Evolutionary conservation across 2,329 filamentous ascomycete species (phyloP).

Genomic region (Stagonosporopsis cucurbitacearum): DNA sequence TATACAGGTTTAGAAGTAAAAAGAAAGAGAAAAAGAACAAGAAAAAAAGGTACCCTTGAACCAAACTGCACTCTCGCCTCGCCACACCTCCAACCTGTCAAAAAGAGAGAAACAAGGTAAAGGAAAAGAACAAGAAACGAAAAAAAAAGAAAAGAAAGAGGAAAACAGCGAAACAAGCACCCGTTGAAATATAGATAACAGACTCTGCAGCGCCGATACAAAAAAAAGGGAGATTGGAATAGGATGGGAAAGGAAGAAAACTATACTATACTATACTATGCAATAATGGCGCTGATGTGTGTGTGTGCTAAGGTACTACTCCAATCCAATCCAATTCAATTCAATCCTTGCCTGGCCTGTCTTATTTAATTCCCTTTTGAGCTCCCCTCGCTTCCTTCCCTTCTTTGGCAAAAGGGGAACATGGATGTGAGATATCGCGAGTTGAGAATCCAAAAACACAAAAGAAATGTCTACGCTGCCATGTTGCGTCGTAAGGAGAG

Average conservation of each 20-base stretch:
- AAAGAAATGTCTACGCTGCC: slow-evolving; percentile 18
- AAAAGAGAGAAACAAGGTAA: too few species aligned
- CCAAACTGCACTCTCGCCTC: too few species aligned
- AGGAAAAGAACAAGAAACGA: too few species aligned
- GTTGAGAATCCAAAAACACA: slow-evolving; percentile 12
- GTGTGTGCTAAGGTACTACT: not conserved
- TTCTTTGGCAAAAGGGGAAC: not conserved
- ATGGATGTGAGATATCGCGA: slow-evolving; percentile 13
- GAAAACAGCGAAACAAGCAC: too few species aligned
- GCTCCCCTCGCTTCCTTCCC: not conserved
- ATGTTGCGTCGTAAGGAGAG: slow-evolving; percentile 20
- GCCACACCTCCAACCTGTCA: too few species aligned
- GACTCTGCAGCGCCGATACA: not conserved
- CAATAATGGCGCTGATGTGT: slow-evolving; percentile 17
- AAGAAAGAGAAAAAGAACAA: slow-evolving; percentile 10
- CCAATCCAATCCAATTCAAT: not conserved
- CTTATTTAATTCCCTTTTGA: slow-evolving; percentile 10
- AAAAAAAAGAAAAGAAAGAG: too few species aligned
- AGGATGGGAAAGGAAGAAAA: not conserved
- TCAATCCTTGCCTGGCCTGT: too few species aligned
- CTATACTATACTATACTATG: not conserved
- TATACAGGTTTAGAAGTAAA: slow-evolving; percentile 27
- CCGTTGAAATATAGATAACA: too few species aligned
- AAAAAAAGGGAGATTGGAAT: not conserved
- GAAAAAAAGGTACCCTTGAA: slow-evolving; percentile 4